Percentiles rank a stretch among this genome's conserved stretches.
phyloP scores from a whole-genome alignment of 371 early-diverging fungal genomes.

The Apophysomyces trapeziformis region DNA sequence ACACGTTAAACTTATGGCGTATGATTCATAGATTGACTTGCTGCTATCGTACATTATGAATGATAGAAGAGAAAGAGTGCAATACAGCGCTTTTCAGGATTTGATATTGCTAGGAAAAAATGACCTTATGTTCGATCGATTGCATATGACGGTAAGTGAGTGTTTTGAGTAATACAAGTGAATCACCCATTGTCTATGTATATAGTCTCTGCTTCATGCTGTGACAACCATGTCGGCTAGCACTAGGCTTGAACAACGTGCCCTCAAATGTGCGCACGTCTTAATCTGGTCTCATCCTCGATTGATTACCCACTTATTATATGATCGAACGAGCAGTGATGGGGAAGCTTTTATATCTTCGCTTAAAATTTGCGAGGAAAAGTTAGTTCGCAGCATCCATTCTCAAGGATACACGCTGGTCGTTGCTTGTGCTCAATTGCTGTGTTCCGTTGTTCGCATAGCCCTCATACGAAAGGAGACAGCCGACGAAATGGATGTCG shows the following conservation, averaged over 20 bases:
- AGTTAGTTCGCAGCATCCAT: conserved; percentile 14
- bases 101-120: conserved; percentile 33
- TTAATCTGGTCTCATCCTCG: conserved; percentile 1
- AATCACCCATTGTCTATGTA: neutral
- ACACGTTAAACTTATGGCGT: too few species aligned
- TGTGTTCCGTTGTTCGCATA: conserved; percentile 23
- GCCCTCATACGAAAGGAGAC: conserved; percentile 8
- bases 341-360: conserved; percentile 11
- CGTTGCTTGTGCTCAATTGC: conserved; percentile 23
- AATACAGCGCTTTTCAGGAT: conserved; percentile 34
- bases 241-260: neutral
- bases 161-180: neutral
- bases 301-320: neutral
- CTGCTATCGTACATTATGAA: conserved; percentile 37
- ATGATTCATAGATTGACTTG: conserved; percentile 35
- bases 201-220: conserved; percentile 2
- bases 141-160: conserved; percentile 31
- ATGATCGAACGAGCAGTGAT: neutral
- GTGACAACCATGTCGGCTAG: conserved; percentile 5
- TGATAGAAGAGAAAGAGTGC: conserved; percentile 37
- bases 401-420: conserved; percentile 18
- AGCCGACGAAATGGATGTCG: conserved; percentile 22
- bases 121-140: conserved; percentile 36
- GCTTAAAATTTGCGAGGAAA: conserved; percentile 19
- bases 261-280: conserved; percentile 4